Evolutionary conservation across 768 basidiomycete genomes (phyloP).

Genomic region (Lyophyllum atratum): DNA sequence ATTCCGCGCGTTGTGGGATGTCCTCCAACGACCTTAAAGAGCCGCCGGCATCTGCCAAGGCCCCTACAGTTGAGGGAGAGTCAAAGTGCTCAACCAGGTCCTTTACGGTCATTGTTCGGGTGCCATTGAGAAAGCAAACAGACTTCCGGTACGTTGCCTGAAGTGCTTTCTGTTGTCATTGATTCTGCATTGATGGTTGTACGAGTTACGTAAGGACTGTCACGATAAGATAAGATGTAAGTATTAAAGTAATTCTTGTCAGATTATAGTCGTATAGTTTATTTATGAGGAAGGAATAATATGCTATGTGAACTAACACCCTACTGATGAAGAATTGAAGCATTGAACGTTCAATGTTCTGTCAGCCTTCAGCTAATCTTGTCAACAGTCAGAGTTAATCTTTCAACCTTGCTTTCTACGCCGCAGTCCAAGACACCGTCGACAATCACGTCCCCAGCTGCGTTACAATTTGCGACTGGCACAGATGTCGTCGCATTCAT

Average conservation of each 20-base stretch:
- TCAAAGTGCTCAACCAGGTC: constrained; percentile 36
- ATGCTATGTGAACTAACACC: too few relatives aligned
- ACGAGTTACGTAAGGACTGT: too few relatives aligned
- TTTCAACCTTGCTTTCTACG: neutral
- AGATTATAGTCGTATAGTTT: too few relatives aligned
- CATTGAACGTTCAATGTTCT: too few relatives aligned
- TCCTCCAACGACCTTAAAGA: neutral
- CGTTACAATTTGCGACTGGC: neutral
- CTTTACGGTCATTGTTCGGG: constrained; percentile 31
- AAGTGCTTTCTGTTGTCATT: too few relatives aligned
- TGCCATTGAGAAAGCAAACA: constrained; percentile 3
- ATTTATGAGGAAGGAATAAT: too few relatives aligned
- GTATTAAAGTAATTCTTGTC: too few relatives aligned
- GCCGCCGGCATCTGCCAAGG: neutral
- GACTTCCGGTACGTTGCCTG: neutral
- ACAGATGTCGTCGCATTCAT: neutral
- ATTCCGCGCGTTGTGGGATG: neutral
- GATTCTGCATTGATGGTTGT: too few relatives aligned
- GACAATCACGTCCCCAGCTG: too few relatives aligned
- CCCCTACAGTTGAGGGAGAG: constrained; percentile 4
- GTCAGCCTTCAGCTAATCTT: neutral
- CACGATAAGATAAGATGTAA: neutral
- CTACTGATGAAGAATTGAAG: too few relatives aligned
- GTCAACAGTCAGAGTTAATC: neutral
- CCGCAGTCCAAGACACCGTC: neutral